Base-by-base conservation (phyloP, 148 eudicot species). In the Camellia sinensis region DNA sequence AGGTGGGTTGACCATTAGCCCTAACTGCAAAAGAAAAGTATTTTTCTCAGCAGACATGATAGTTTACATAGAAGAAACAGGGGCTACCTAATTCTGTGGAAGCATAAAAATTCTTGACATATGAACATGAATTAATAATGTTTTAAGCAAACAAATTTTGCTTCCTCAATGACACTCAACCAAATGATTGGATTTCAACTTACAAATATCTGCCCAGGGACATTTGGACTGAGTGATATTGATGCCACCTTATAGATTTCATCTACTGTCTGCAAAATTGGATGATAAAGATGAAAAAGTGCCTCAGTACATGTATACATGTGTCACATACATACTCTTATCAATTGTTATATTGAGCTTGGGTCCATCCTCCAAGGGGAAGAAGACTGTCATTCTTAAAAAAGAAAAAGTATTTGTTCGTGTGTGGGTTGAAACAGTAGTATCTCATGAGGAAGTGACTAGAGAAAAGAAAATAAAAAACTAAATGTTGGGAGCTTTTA, bases 201-300 rank as follows among this genome's bases (percentile, higher is more conserved):
- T 88, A 96, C 98, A 81, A 96, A 94, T 75, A 96, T 94, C 82
- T 96, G 99, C 54, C 88, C 99, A 54, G 99, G 90, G 29, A 96
- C 98, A 83, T 91, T 94, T 74, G 99, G 97, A 82, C 98, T 94
- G 56, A 96, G 94, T 44, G 99, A 81, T 80, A 96, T 89, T 12
- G 99, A 96, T 68, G 99, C 92, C 71, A 96, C 90, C 85, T 96
- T 96, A 75, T 96, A 96, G 69, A 96, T 96, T 84, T 96, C 99
- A 81, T 96, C 99, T 71, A 96, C 99, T 6, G 95, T 78, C 99
- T 96, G 93, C 89, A 86, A 61, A 67, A 41, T 48, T 7, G 71
- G 54, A 73, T 19, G 13, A 62, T 10, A 59, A 7, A 74, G 74
- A 65, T 60, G 64, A 48, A 48, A 48, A 67, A 46, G 14, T 44